Conservation (phyloP, 768 basidiomycete species). For the Tricholoma hemisulphureum region DNA sequence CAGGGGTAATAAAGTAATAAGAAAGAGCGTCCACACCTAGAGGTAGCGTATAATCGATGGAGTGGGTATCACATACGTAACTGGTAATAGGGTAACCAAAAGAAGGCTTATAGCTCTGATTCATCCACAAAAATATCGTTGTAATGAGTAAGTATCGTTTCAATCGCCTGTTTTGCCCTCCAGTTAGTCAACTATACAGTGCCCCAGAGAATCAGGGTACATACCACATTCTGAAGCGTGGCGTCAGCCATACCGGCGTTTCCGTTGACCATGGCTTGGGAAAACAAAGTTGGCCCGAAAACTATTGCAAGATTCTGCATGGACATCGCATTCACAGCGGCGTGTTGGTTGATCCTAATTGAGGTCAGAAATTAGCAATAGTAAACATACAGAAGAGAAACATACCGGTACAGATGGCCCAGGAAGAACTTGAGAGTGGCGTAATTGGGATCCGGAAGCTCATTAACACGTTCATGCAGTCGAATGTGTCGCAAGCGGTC, state of each 20-base stretch:
- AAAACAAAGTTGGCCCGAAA: constrained; percentile 96
- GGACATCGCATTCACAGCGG: constrained; percentile 86
- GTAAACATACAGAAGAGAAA: constrained; percentile 5
- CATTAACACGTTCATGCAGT: constrained; percentile 95
- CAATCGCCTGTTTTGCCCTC: constrained; percentile 67
- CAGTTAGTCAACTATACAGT: constrained; percentile 7
- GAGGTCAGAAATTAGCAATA: background rate
- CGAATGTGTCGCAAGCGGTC: constrained; percentile 94
- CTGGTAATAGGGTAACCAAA: constrained; percentile 2
- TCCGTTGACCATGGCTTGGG: constrained; percentile 58
- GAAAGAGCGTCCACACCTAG: constrained; percentile 25
- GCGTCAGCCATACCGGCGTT: constrained; percentile 67
- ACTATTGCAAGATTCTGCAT: constrained; percentile 93
- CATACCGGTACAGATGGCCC: constrained; percentile 88
- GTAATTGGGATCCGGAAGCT: constrained; percentile 98
- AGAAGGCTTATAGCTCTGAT: constrained; percentile 41
- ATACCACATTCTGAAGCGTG: constrained; percentile 69
- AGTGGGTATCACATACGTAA: constrained; percentile 3
- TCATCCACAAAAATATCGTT: constrained; percentile 97
- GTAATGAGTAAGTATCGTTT: constrained; percentile 93
- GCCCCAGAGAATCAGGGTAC: constrained; percentile 11
- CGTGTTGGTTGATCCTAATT: constrained; percentile 68
- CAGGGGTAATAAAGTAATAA: constrained; percentile 12
- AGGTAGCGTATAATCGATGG: constrained; percentile 17
- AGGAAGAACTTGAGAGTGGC: constrained; percentile 94